These are phyloP conservation scores for Cladobotryum protrusum DNA, from an alignment of 2,329 filamentous ascomycete species.

Conservation along the genomic window DNA sequence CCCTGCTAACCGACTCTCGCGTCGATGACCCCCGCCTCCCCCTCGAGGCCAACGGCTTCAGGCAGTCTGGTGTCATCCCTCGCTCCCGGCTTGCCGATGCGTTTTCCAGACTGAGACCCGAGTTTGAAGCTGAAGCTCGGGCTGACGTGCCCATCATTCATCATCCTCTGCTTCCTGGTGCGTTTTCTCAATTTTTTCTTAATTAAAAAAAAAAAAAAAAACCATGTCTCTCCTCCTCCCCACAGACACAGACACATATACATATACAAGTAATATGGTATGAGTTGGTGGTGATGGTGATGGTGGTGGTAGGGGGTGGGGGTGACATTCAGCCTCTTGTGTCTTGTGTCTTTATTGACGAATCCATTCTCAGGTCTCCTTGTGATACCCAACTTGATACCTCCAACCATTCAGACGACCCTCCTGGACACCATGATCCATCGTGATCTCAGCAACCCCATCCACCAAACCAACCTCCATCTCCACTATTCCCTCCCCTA, in stretches of 20 bases:
- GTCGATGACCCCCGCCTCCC: conserved; percentile 48
- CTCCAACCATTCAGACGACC: conserved; percentile 58
- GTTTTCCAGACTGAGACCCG: conserved; percentile 36
- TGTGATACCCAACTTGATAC: conserved; percentile 69
- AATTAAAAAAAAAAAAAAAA: too few relatives aligned
- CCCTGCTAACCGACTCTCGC: conserved; percentile 46
- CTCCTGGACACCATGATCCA: conserved; percentile 72
- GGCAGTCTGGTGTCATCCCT: conserved; percentile 38
- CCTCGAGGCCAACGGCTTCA: conserved; percentile 38
- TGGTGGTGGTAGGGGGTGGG: too few relatives aligned
- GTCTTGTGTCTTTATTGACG: neutral
- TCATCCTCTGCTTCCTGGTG: conserved; percentile 64
- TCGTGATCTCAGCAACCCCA: conserved; percentile 63
- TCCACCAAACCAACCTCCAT: conserved; percentile 86
- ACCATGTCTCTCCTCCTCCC: too few relatives aligned
- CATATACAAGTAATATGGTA: too few relatives aligned
- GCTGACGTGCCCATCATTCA: conserved; percentile 51
- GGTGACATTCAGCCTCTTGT: neutral
- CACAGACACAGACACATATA: too few relatives aligned
- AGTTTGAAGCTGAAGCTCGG: conserved; percentile 25
- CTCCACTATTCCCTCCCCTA: conserved; percentile 71
- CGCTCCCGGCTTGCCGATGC: conserved; percentile 36
- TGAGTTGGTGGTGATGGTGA: too few relatives aligned
- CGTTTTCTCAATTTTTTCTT: conserved; percentile 18
- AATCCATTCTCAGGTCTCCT: conserved; percentile 61